These are phyloP conservation scores for Nannochloropsis granulata DNA, from an alignment of 108 stramenopile genomes.

Conservation along the genomic window DNA sequence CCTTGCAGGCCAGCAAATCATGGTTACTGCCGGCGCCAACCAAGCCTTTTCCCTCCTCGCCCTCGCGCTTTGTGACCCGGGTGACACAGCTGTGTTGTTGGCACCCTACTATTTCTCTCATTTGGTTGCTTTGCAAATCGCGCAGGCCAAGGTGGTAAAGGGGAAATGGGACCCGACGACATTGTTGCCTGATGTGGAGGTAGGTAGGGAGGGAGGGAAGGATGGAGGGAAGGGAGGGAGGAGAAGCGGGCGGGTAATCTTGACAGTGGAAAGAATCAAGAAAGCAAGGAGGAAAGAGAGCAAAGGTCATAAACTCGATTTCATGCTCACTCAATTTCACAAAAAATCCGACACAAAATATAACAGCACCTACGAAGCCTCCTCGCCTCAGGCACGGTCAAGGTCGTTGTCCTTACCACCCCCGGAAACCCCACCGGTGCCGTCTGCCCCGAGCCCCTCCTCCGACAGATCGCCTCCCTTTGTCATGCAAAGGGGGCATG, in stretches of 20 bases:
- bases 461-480: constrained; percentile 50
- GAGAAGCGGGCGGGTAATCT: neutral
- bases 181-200: constrained; percentile 21
- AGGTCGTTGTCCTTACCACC: constrained; percentile 69
- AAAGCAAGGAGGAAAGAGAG: neutral
- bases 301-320: too few relatives aligned
- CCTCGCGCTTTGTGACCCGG: constrained; percentile 49
- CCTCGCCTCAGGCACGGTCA: neutral
- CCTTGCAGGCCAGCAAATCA: constrained; percentile 37
- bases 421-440: constrained; percentile 85
- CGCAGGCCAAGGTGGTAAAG: constrained; percentile 6
- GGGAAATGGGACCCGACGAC: constrained; percentile 19
- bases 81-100: constrained; percentile 53
- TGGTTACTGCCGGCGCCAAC: constrained; percentile 82
- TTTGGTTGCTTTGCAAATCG: constrained; percentile 66
- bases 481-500: constrained; percentile 51
- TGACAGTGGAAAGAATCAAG: neutral
- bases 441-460: constrained; percentile 37
- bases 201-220: neutral
- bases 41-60: constrained; percentile 76
- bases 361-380: neutral
- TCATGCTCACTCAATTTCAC: too few relatives aligned
- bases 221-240: neutral
- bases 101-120: constrained; percentile 86
- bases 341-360: neutral